Evolutionary conservation across 2,329 filamentous ascomycete species (phyloP).

Genomic region (Pseudogymnoascus sp.): DNA sequence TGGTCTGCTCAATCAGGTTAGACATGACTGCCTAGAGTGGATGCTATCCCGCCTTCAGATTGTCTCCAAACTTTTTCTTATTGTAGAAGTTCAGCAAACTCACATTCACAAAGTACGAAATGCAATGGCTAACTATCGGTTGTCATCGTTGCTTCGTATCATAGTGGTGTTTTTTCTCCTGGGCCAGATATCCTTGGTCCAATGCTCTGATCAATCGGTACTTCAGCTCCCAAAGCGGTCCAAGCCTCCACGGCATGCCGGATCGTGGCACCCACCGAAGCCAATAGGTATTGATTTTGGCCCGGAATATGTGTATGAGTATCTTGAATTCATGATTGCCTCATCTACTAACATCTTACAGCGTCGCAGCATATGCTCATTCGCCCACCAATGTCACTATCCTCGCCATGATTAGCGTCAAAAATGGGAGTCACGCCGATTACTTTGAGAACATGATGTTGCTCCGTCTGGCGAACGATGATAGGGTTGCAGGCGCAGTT

Average conservation of each 20-base stretch:
- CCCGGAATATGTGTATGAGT: neutral
- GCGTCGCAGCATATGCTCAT: neutral
- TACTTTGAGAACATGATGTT: neutral
- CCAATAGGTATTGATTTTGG: neutral
- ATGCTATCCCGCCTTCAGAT: neutral
- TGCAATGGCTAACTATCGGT: neutral
- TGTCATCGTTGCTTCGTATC: neutral
- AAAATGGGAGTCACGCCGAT: neutral
- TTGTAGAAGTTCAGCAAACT: neutral
- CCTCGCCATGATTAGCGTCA: neutral
- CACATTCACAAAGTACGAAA: neutral
- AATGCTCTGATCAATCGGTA: neutral
- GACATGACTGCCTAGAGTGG: neutral
- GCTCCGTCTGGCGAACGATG: neutral
- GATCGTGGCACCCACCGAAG: neutral
- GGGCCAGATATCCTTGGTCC: neutral
- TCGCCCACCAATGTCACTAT: neutral
- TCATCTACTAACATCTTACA: neutral
- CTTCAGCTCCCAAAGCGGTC: neutral
- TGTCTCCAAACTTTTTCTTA: neutral
- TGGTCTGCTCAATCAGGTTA: neutral
- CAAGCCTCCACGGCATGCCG: neutral
- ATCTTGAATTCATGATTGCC: neutral
- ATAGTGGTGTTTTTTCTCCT: neutral
- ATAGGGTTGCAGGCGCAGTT: neutral